phyloP scores from a whole-genome alignment of 1,284 basidiomycete genomes.

The Tilletia walkeri region DNA sequence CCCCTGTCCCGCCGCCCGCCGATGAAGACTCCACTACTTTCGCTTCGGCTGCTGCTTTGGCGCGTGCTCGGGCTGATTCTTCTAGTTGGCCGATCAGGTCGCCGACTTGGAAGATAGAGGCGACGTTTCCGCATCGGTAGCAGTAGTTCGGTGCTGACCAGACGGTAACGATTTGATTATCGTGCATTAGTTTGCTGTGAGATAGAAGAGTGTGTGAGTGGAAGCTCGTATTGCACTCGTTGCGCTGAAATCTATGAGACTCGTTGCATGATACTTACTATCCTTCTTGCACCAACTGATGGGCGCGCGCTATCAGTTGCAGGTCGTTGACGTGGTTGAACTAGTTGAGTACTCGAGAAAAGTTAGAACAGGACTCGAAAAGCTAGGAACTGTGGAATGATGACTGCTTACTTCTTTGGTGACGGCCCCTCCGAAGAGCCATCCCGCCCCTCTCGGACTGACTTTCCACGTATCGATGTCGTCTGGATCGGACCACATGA shows the following conservation, averaged over 20 bases:
- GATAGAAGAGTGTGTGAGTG: constrained; percentile 9
- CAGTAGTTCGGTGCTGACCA: constrained; percentile 49
- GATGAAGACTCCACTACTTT: background rate
- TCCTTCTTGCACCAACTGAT: constrained; percentile 78
- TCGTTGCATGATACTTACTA: constrained; percentile 23
- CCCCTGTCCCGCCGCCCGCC: background rate
- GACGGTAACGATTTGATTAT: constrained; percentile 42
- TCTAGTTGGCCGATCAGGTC: constrained; percentile 30
- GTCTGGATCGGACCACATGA: constrained; percentile 98
- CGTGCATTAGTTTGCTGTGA: constrained; percentile 42
- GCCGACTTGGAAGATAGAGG: constrained; percentile 52
- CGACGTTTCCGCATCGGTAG: constrained; percentile 55
- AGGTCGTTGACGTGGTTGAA: constrained; percentile 89
- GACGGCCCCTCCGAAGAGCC: constrained; percentile 86
- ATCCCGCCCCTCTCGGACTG: constrained; percentile 88
- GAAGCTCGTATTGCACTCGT: background rate
- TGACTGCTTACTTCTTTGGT: constrained; percentile 64
- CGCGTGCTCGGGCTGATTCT: background rate
- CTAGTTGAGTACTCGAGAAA: constrained; percentile 43
- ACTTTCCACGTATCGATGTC: constrained; percentile 94
- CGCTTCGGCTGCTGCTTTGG: background rate
- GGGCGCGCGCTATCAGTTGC: constrained; percentile 81
- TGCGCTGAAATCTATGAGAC: too few species aligned
- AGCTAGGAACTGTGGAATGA: too few species aligned
- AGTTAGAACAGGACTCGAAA: too few species aligned